Evolutionary conservation across 129 eudicot species (phyloP), one percentile per base, ranked within the genome.

Genomic region (Silybum marianum): DNA sequence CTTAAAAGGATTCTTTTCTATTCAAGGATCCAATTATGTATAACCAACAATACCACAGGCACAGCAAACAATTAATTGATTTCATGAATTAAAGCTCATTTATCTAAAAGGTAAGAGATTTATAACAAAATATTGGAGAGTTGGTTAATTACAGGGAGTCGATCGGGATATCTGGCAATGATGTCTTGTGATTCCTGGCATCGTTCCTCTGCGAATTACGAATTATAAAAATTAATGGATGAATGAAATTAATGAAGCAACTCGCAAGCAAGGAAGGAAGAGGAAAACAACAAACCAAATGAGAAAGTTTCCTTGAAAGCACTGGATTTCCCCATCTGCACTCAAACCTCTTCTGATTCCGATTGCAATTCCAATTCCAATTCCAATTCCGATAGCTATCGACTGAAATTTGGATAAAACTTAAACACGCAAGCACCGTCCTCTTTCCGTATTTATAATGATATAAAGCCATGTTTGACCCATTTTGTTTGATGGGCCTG

Each of bases 141-240:
- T 6, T 8, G 44, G 80, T 77, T 21, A 36, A 39, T 73, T 86
- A 94, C 97, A 71, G 98, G 98, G 5, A 94, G 51, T 32, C 98
- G 94, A 82, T 89, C 94, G 54, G 98, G 98, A 67, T 91, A 94
- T 72, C 88, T 89, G 83, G 96, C 91, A 26, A 94, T 88, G 80
- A 94, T 94, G 9, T 92, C 98, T 74, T 83, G 88, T 46, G 98
- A 92, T 85, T 94, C 98, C 68, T 86, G 80, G 79, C 72, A 82
- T 79, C 97, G 83, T 85, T 92, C 94, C 24, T 92, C 97, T 94
- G 97, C 78, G 25, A 82, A 83, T 13, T 68, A 44, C 48, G 23
- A 28, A 80, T 70, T 26, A n/a, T 18, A 51, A 44, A 30, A 25
- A 48, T 25, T 6, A 70, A 62, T 21, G 30, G 66, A 25, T 46